A percentile compares a stretch with the other conserved stretches of the same genome.
These are phyloP conservation scores for Penicillium paxilli DNA, from an alignment of 495 filamentous ascomycete genomes.

Conservation along the genomic window DNA sequence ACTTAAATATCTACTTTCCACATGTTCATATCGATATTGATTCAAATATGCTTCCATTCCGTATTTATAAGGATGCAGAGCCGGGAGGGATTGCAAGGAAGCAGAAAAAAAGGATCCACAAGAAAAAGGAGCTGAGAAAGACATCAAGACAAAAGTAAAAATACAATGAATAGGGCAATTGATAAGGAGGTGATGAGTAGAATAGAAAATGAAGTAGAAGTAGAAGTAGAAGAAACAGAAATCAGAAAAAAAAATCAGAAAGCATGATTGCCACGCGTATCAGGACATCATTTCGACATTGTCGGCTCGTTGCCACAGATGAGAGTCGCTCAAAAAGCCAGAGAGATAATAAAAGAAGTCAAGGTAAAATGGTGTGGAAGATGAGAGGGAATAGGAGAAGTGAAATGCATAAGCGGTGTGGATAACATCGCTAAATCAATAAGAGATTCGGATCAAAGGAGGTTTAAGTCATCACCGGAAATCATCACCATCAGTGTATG, in stretches of 20 bases:
- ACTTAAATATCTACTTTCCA: not conserved
- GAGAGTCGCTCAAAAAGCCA: slow-evolving; percentile 37
- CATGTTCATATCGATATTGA: not conserved
- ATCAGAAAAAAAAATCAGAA: slow-evolving; percentile 10
- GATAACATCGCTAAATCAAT: not conserved
- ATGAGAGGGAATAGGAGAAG: not conserved
- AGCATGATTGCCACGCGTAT: slow-evolving; percentile 32
- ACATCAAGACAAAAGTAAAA: slow-evolving; percentile 2
- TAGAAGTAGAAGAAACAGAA: no score
- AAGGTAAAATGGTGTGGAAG: slow-evolving; percentile 4
- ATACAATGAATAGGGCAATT: slow-evolving; percentile 10
- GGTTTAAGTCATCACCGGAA: slow-evolving; percentile 33
- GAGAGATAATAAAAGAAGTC: slow-evolving; percentile 16
- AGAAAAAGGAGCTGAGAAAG: slow-evolving; percentile 5
- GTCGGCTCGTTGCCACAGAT: slow-evolving; percentile 44
- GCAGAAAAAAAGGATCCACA: not conserved
- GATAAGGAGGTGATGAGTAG: not conserved
- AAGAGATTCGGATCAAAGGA: slow-evolving; percentile 6
- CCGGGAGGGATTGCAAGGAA: slow-evolving; percentile 1
- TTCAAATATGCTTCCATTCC: slow-evolving; percentile 3
- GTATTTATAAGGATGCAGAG: slow-evolving; percentile 10
- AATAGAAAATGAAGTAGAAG: slow-evolving; percentile 6
- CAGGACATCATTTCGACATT: slow-evolving; percentile 45
- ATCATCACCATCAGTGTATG: slow-evolving; percentile 42
- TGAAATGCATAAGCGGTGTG: not conserved